Conservation (phyloP, 192 early-diverging fungal species). For the Mortierella claussenii region DNA sequence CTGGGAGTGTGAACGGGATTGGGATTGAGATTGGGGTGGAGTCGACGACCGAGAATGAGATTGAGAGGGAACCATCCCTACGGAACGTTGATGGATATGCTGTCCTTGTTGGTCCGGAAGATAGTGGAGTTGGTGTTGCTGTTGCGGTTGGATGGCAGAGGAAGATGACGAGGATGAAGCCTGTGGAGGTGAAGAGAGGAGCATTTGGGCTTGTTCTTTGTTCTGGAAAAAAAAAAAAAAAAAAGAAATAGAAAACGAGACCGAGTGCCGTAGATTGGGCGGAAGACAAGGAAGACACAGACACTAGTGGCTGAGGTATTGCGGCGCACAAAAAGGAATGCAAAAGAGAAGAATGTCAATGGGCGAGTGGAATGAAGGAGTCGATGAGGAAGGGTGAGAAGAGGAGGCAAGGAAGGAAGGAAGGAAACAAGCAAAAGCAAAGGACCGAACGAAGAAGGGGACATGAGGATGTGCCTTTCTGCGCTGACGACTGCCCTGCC, state of each 20-base stretch:
- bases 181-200: constrained; percentile 11
- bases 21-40: neutral
- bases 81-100: neutral
- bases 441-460: neutral
- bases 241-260: no score
- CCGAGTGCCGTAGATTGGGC: no score
- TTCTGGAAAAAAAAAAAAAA: neutral
- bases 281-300: no score
- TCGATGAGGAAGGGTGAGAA: neutral
- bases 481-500: no score
- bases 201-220: neutral
- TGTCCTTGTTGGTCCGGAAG: neutral
- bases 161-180: no score
- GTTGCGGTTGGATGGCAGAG: constrained; percentile 6
- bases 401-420: neutral
- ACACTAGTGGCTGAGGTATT: no score
- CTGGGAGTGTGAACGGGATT: neutral
- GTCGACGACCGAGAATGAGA: neutral
- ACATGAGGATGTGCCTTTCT: no score
- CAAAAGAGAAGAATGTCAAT: neutral
- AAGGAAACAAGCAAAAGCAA: neutral
- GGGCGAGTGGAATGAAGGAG: neutral
- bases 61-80: neutral
- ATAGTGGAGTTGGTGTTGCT: constrained; percentile 6
- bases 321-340: neutral